Conservation (phyloP, 148 eudicot genomes). For the Cornus kousa region DNA sequence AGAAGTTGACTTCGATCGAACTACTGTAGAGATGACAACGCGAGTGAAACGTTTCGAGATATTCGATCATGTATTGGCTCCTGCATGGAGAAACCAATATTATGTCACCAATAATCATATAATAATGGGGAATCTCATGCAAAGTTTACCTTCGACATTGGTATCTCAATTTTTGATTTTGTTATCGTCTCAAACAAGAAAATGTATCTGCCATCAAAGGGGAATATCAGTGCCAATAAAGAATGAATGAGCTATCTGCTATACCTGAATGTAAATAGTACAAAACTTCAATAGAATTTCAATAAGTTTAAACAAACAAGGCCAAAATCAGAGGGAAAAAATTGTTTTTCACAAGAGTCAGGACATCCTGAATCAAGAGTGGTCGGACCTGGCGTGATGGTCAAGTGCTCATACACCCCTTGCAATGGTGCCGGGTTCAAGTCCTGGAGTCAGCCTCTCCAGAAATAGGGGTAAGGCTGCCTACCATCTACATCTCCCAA, state of each 20-base stretch:
- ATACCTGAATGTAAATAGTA: neutral
- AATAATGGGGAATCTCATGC: neutral
- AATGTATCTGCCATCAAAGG: conserved; percentile 61
- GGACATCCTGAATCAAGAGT: neutral
- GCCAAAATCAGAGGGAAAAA: neutral
- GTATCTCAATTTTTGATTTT: conserved; percentile 66
- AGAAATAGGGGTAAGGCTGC: too few species aligned
- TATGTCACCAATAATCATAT: neutral
- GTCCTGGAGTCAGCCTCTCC: too few species aligned
- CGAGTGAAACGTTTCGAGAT: conserved; percentile 65
- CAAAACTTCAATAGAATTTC: neutral
- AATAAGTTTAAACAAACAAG: neutral
- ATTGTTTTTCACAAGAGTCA: too few species aligned
- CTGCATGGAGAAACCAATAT: conserved; percentile 33
- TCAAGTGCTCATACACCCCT: too few species aligned
- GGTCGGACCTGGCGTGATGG: too few species aligned
- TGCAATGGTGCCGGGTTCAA: too few species aligned
- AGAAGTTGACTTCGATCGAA: neutral
- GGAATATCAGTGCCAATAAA: neutral
- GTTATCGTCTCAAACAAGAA: conserved; percentile 87
- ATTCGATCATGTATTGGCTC: conserved; percentile 83
- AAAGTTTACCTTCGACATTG: conserved; percentile 45
- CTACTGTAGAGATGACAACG: conserved; percentile 49
- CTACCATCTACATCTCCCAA: too few species aligned
- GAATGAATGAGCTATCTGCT: neutral